Conservation (phyloP, 139 green algal species). For the Desmodesmus armatus region DNA sequence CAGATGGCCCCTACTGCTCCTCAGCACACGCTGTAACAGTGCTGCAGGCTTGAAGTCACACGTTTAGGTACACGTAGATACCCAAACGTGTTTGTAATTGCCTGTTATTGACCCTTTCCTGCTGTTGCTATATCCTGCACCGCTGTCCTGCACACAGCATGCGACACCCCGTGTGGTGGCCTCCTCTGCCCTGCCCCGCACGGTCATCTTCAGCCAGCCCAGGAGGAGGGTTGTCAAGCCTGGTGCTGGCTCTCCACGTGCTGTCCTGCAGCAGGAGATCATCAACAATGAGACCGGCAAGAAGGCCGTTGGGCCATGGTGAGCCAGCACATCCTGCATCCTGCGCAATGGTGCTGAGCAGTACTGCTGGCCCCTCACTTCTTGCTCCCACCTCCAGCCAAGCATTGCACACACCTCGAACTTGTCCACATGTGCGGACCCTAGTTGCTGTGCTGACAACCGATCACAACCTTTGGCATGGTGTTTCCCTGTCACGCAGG, state of each 20-base stretch:
- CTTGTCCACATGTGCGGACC: not conserved
- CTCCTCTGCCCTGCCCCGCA: not conserved
- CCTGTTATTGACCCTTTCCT: not conserved
- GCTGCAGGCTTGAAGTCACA: too few relatives aligned
- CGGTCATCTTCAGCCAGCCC: not conserved
- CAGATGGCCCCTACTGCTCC: too few relatives aligned
- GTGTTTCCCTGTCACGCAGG: not conserved
- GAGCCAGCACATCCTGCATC: not conserved
- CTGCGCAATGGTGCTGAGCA: not conserved
- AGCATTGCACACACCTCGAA: not conserved
- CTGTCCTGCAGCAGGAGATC: not conserved
- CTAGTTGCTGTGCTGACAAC: not conserved
- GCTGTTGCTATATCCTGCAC: not conserved
- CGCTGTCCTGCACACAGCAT: too few relatives aligned
- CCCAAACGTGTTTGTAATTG: not conserved
- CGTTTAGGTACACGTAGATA: too few relatives aligned
- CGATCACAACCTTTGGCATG: not conserved
- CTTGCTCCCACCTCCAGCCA: not conserved
- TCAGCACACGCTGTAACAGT: too few relatives aligned
- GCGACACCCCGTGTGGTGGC: not conserved
- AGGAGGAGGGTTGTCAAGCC: not conserved
- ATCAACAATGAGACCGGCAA: conserved; percentile 19
- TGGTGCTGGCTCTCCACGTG: not conserved
- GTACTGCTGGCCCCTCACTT: not conserved
- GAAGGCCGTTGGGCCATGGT: conserved; percentile 23